Base-by-base conservation (phyloP, 257 asterid genomes). In the Nicotiana tabacum region DNA sequence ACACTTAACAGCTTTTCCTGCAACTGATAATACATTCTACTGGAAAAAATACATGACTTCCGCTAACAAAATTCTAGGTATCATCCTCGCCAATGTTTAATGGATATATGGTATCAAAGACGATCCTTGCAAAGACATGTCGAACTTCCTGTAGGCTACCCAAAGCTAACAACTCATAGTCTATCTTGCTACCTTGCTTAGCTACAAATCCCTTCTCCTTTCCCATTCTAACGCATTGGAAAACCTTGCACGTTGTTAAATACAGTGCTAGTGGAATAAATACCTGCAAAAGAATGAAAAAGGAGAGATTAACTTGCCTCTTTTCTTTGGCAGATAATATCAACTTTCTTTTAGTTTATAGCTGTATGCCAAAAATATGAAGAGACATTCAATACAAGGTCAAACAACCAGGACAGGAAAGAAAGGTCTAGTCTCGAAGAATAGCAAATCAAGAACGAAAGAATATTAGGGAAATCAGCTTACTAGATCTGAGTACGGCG, bases 101-200 rank as follows among this genome's bases (percentile, higher is more conserved):
- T 15, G 99, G 98, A 89, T 89, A 96, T 76, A 94, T 62, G 67
- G 98, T 92, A 83, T 96, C 99, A 68, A 96, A 93, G 60, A 96
- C 95, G 61, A 96, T 91, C 85, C 97, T 92, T 10, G 99, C 97
- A 86, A 96, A 94, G 51, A 90, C 91, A 85, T 94, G 97, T 24
- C 97, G 88, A 39, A 94, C 92, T 92, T 96, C 99, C 82, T 74
- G 90, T 82, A 91, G 82, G 82, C 93, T 87, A 85, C 99, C 99
- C 83, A 85, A 60, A 56, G 90, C 93, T 85, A 96, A 87, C 88
- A 84, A 64, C 86, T 94, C 98, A 78, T 93, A 89, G 82, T 94
- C 91, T 18, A 96, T 89, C 84, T 86, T 91, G 80, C 90, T 87
- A 77, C 98, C 98, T 60, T 77, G 88, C 82, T 94, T 96, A 0